Percentiles rank a stretch among this genome's conserved stretches.
Evolutionary conservation across 2,329 filamentous ascomycete genomes (phyloP).

Genomic region (Teratosphaeria pseudoeucalypti): DNA sequence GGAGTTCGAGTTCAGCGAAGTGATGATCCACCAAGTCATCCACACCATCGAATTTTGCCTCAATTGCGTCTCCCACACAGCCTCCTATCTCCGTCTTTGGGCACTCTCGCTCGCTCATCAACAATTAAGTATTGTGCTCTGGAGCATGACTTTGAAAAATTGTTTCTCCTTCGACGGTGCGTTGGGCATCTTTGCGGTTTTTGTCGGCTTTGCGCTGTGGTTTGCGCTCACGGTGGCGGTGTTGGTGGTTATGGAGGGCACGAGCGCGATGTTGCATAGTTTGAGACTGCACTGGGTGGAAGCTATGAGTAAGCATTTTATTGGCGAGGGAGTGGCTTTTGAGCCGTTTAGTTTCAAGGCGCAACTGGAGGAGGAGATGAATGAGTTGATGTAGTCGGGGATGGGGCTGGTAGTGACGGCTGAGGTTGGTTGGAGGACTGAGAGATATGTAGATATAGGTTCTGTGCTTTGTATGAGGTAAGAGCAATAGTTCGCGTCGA

Average conservation of each 20-base stretch:
- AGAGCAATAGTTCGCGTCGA: too few species aligned
- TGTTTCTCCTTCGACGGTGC: constrained; percentile 54
- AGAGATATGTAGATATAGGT: too few species aligned
- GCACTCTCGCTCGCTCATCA: constrained; percentile 94
- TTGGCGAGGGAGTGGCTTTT: constrained; percentile 75
- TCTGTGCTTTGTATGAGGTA: too few species aligned
- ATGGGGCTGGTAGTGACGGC: too few species aligned
- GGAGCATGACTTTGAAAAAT: constrained; percentile 84
- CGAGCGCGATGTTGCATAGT: constrained; percentile 88
- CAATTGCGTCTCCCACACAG: constrained; percentile 97
- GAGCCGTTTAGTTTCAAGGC: constrained; percentile 79
- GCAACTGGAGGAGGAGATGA: constrained; percentile 67
- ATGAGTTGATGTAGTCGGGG: constrained; percentile 20
- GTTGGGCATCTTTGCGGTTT: constrained; percentile 66
- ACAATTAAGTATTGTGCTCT: constrained; percentile 90
- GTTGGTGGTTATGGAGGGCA: constrained; percentile 90
- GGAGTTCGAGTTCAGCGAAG: constrained; percentile 93
- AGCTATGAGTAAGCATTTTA: constrained; percentile 94
- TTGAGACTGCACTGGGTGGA: constrained; percentile 92
- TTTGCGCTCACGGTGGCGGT: constrained; percentile 74
- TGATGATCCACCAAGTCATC: constrained; percentile 98
- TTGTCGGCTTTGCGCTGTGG: constrained; percentile 78
- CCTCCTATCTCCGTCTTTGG: constrained; percentile 97
- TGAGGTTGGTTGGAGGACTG: too few species aligned
- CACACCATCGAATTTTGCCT: constrained; percentile 99